Percentiles rank a stretch among this genome's conserved stretches.
These are phyloP conservation scores for Tritrichomonas musculus DNA, from an alignment of 208 protist species.

Conservation along the genomic window DNA sequence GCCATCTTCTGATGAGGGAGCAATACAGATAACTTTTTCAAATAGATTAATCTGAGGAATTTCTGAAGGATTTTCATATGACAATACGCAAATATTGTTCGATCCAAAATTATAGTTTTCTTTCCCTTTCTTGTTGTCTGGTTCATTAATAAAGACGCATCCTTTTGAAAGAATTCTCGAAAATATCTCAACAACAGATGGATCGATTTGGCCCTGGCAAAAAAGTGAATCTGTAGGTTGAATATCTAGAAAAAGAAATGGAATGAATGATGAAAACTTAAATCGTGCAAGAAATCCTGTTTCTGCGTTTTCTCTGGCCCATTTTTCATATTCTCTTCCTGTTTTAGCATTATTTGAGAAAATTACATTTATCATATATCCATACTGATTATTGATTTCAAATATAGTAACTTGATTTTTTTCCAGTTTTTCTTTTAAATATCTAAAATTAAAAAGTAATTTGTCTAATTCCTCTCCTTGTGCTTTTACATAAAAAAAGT, in stretches of 20 bases:
- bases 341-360: no score
- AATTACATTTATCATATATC: no score
- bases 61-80: neutral
- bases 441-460: no score
- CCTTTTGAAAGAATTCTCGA: neutral
- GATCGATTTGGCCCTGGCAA: neutral
- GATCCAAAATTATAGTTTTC: neutral
- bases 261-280: neutral
- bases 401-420: no score
- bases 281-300: neutral
- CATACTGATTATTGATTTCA: no score
- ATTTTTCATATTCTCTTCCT: neutral
- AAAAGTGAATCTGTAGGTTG: neutral
- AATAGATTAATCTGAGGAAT: neutral
- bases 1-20: conserved; percentile 54
- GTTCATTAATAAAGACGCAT: neutral
- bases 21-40: conserved; percentile 49
- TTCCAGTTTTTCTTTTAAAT: no score
- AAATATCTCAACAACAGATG: neutral
- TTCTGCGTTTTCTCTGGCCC: neutral
- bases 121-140: neutral
- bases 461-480: no score
- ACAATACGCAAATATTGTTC: neutral
- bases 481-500: no score
- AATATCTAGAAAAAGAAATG: neutral